Evolutionary conservation across 129 eudicot species (phyloP).

Genomic region (sunflower (Helianthus annuus)): DNA sequence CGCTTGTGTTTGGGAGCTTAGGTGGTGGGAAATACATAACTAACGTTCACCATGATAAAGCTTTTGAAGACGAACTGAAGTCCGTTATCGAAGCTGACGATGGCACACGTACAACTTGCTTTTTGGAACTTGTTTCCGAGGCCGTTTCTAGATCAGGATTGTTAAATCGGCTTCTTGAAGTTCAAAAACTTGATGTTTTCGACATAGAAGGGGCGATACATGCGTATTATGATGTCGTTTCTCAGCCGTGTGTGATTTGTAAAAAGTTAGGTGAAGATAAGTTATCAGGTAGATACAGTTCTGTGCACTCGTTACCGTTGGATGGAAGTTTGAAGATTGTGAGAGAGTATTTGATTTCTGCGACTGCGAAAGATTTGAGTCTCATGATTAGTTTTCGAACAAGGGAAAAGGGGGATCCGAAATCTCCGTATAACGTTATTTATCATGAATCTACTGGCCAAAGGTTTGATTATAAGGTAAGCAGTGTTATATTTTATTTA

Average conservation of each 20-base stretch:
- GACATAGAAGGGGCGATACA: conserved; percentile 98
- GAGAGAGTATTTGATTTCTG: conserved; percentile 71
- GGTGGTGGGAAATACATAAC: conserved; percentile 63
- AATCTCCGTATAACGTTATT: conserved; percentile 50
- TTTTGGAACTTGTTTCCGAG: conserved; percentile 70
- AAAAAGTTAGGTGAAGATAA: conserved; percentile 40
- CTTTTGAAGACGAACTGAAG: conserved; percentile 61
- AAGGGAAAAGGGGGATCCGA: conserved; percentile 42
- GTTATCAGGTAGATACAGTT: conserved; percentile 40
- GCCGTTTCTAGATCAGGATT: conserved; percentile 56
- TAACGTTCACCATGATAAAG: conserved; percentile 38
- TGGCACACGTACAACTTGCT: conserved; percentile 62
- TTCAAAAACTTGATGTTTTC: conserved; percentile 74
- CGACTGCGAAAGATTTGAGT: conserved; percentile 96
- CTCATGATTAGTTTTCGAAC: conserved; percentile 81
- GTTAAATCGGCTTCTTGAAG: conserved; percentile 69
- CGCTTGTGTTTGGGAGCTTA: conserved; percentile 75
- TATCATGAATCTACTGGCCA: conserved; percentile 67
- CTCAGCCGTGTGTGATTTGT: conserved; percentile 76
- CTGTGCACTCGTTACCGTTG: conserved; percentile 59
- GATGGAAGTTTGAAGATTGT: conserved; percentile 74
- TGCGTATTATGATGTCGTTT: conserved; percentile 82
- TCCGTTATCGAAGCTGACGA: conserved; percentile 55
- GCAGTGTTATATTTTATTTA: background rate
- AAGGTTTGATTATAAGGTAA: conserved; percentile 82